Percentiles rank a stretch among this genome's conserved stretches.
These are phyloP conservation scores for Fusarium sp. DNA, from an alignment of 2,329 filamentous ascomycete species.

Conservation along the genomic window DNA sequence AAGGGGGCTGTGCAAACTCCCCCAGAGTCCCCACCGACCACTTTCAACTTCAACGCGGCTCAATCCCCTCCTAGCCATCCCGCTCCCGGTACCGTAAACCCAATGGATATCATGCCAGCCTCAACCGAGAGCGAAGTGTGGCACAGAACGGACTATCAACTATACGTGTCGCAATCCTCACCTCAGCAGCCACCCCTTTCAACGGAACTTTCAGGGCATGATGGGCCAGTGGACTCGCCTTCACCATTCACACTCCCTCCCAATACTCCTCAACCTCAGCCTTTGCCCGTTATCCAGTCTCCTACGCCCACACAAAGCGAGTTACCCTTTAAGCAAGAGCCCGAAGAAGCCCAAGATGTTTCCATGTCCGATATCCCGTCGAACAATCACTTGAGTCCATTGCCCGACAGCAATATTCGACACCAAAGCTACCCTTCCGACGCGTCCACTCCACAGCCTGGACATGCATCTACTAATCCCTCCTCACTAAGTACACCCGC, in stretches of 20 bases:
- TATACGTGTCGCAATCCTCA: conserved; percentile 50
- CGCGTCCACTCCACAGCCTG: conserved; percentile 58
- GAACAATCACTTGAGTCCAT: conserved; percentile 45
- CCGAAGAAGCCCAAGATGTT: conserved; percentile 40
- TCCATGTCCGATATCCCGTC: conserved; percentile 47
- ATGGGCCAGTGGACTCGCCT: conserved; percentile 43
- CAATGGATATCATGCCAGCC: conserved; percentile 66
- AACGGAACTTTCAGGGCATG: conserved; percentile 22
- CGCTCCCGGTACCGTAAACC: conserved; percentile 64
- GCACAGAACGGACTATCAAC: conserved; percentile 55
- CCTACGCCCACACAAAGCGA: conserved; percentile 47
- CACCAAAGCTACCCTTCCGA: conserved; percentile 56
- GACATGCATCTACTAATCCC: conserved; percentile 56
- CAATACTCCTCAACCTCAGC: conserved; percentile 35
- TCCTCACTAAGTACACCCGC: conserved; percentile 62
- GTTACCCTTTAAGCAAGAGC: conserved; percentile 32
- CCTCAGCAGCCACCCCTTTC: conserved; percentile 34
- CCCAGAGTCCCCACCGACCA: conserved; percentile 46
- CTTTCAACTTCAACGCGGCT: conserved; percentile 44
- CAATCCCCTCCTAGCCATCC: conserved; percentile 53
- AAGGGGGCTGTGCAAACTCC: conserved; percentile 43
- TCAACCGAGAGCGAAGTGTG: conserved; percentile 56
- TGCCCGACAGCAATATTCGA: conserved; percentile 45
- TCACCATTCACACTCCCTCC: conserved; percentile 47
- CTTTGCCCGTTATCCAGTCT: conserved; percentile 48